Evolutionary conservation across 768 basidiomycete genomes (phyloP).

Genomic region (Tulasnella calospora): DNA sequence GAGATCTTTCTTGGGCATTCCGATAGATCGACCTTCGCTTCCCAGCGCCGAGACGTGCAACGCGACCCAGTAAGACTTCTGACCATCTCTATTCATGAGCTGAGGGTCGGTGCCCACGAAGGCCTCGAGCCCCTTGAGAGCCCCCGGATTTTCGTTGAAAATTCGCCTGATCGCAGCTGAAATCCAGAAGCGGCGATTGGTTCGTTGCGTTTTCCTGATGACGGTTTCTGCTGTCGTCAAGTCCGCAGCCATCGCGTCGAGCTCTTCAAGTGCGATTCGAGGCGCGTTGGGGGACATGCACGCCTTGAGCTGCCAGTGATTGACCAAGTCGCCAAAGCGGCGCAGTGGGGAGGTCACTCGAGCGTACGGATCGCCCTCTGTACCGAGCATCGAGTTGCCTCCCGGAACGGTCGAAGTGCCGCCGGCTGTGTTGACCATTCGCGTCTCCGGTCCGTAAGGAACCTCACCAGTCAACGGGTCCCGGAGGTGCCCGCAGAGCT

Average conservation of each 20-base stretch:
- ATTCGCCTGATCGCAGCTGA: conserved; percentile 41
- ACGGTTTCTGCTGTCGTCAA: conserved; percentile 40
- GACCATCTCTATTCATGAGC: background rate
- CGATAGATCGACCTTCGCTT: background rate
- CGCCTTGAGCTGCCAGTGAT: conserved; percentile 90
- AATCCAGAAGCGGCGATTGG: conserved; percentile 43
- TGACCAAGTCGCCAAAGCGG: conserved; percentile 72
- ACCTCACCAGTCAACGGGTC: conserved; percentile 11
- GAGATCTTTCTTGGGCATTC: background rate
- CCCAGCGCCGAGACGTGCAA: conserved; percentile 3
- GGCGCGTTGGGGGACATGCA: conserved; percentile 34
- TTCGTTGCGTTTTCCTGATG: conserved; percentile 34
- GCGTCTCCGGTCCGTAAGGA: conserved; percentile 8
- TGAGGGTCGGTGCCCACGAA: conserved; percentile 1
- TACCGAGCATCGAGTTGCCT: conserved; percentile 63
- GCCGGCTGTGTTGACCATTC: background rate
- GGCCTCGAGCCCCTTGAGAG: background rate
- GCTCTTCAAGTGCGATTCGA: conserved; percentile 46
- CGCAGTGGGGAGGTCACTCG: conserved; percentile 84
- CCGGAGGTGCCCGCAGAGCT: background rate
- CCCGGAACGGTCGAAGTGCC: conserved; percentile 38
- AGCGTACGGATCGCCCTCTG: conserved; percentile 76
- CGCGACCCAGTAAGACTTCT: background rate
- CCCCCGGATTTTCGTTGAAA: conserved; percentile 30
- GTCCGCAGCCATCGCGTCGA: conserved; percentile 44